These are phyloP conservation scores for Bombardia bombarda DNA, from an alignment of 495 filamentous ascomycete species.

Conservation along the genomic window DNA sequence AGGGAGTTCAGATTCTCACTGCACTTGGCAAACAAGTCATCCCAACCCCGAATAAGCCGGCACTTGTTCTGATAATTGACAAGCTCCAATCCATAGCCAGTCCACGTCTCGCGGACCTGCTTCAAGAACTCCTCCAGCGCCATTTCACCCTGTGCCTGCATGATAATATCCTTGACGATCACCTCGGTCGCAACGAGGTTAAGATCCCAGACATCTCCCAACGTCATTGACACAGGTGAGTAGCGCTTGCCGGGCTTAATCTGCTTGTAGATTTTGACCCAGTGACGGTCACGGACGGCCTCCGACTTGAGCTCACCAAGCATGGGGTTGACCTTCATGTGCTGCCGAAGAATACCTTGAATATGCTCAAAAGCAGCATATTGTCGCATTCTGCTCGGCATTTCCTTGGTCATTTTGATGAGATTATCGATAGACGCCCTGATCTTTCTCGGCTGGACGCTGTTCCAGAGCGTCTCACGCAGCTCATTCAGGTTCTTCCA, in stretches of 20 bases:
- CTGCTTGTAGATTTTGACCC: conserved; percentile 93
- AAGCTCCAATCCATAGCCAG: conserved; percentile 85
- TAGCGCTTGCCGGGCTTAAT: conserved; percentile 86
- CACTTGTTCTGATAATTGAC: conserved; percentile 98
- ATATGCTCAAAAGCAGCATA: conserved; percentile 99
- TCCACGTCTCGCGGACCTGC: conserved; percentile 94
- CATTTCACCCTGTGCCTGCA: conserved; percentile 97
- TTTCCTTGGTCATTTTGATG: conserved; percentile 97
- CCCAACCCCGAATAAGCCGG: conserved; percentile 93
- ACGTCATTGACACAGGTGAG: conserved; percentile 83
- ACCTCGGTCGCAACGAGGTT: conserved; percentile 79
- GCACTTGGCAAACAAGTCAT: conserved; percentile 96
- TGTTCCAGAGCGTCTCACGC: conserved; percentile 84
- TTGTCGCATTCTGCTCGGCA: conserved; percentile 97
- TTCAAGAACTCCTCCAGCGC: conserved; percentile 95
- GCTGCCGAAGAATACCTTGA: conserved; percentile 77
- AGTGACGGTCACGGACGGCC: conserved; percentile 90
- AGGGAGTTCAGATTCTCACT: conserved; percentile 96
- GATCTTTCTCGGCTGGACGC: conserved; percentile 85
- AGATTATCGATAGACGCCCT: conserved; percentile 79
- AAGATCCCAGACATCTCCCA: conserved; percentile 97
- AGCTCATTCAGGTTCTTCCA: conserved; percentile 96
- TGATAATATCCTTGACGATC: conserved; percentile 83
- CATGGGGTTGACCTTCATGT: conserved; percentile 82
- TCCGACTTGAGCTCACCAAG: conserved; percentile 92